Evolutionary conservation across 176 grass and related monocot species (phyloP).

Genomic region (Avena sativa): DNA sequence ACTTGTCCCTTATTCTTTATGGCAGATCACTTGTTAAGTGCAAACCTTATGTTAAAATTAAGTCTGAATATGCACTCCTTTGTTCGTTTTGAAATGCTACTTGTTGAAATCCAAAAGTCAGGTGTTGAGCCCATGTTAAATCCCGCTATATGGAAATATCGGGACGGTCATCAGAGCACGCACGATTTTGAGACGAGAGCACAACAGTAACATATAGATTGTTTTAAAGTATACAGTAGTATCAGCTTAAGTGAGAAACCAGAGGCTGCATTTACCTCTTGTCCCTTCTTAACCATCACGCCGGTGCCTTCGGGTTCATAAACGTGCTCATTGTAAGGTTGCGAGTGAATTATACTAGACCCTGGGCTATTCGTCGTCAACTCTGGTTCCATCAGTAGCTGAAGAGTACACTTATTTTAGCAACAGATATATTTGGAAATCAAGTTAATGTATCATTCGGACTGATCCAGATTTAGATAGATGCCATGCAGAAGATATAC

Average conservation of each 20-base stretch:
- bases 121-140: conserved; percentile 66
- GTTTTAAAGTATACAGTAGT: not conserved
- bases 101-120: too few relatives aligned
- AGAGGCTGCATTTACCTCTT: conserved; percentile 8
- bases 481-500: conserved; percentile 36
- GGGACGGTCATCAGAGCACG: conserved; percentile 13
- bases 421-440: not conserved
- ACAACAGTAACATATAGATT: not conserved
- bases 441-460: not conserved
- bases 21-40: too few relatives aligned
- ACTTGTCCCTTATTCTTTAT: too few relatives aligned
- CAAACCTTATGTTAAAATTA: too few relatives aligned
- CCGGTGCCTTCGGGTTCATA: conserved; percentile 64
- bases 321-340: conserved; percentile 48
- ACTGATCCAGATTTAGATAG: not conserved
- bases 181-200: not conserved
- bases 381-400: conserved; percentile 73
- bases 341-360: conserved; percentile 30
- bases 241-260: not conserved
- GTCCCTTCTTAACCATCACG: conserved; percentile 60
- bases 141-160: conserved; percentile 56
- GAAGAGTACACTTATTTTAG: not conserved
- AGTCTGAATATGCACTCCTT: too few relatives aligned
- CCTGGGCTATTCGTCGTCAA: conserved; percentile 57
- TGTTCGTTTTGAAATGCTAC: too few relatives aligned